A percentile compares a stretch with the other conserved stretches of the same genome.
Evolutionary conservation across 139 green algal genomes (phyloP).

Genomic region (Pseudopediastrum boryanum): DNA sequence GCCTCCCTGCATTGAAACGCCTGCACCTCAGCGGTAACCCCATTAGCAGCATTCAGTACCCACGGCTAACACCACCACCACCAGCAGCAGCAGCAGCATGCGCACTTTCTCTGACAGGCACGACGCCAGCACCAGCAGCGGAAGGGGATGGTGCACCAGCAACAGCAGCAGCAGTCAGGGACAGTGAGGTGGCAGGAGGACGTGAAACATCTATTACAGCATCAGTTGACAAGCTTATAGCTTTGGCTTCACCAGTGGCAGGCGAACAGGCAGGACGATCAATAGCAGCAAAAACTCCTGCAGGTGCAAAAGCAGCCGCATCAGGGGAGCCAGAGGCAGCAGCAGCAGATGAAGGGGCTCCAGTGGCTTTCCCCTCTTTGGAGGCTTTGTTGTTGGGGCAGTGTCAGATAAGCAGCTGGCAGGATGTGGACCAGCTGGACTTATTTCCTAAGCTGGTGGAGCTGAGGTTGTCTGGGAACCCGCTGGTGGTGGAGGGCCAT

Average conservation of each 20-base stretch:
- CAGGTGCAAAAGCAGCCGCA: slow-evolving; percentile 1
- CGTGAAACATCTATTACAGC: too few species aligned
- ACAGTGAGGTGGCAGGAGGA: too few species aligned
- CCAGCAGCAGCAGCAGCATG: slow-evolving; percentile 12
- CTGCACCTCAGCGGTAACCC: slow-evolving; percentile 74
- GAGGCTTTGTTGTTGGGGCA: slow-evolving; percentile 57
- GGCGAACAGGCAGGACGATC: too few species aligned
- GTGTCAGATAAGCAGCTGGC: slow-evolving; percentile 66
- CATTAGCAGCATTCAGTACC: slow-evolving; percentile 37
- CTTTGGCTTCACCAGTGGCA: too few species aligned
- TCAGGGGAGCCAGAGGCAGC: too few species aligned
- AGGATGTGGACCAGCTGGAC: slow-evolving; percentile 63
- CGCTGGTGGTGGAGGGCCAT: slow-evolving; percentile 51
- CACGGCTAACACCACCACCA: neutral
- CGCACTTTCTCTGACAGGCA: neutral
- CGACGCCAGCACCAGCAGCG: neutral
- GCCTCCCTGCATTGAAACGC: slow-evolving; percentile 59
- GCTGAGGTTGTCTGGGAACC: slow-evolving; percentile 74
- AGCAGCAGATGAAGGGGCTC: neutral
- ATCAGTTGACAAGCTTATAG: too few species aligned
- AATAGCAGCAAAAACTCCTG: neutral
- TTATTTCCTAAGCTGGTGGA: slow-evolving; percentile 69
- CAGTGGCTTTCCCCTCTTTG: slow-evolving; percentile 46
- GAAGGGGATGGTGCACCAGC: too few species aligned
- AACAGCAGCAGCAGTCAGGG: too few species aligned